phyloP scores from a whole-genome alignment of 805 yeast genomes.

The Ogataea siamensis region DNA sequence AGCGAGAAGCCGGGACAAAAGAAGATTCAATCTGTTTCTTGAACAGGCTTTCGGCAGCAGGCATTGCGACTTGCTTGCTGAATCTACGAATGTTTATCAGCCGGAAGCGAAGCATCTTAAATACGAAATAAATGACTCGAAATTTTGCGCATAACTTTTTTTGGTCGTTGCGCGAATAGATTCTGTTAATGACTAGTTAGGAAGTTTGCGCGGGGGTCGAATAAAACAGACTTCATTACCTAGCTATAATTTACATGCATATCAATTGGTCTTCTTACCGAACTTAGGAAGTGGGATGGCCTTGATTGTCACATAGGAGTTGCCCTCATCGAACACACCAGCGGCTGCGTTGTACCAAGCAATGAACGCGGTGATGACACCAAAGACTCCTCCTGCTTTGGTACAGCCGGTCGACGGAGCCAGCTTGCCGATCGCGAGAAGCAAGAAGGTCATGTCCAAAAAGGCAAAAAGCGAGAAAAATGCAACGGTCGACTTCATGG shows the following conservation, averaged over 20 bases:
- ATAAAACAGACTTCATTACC: neutral
- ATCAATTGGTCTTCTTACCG: constrained; percentile 20
- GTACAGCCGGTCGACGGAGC: constrained; percentile 40
- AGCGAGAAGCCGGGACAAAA: constrained; percentile 33
- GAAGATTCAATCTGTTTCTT: constrained; percentile 11
- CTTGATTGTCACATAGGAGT: constrained; percentile 50
- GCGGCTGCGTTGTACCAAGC: constrained; percentile 75
- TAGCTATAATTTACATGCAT: neutral
- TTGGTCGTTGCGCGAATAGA: neutral
- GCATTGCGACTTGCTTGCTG: constrained; percentile 5
- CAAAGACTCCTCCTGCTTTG: constrained; percentile 64
- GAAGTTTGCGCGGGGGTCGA: constrained; percentile 11
- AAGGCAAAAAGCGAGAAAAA: constrained; percentile 53
- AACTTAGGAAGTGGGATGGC: constrained; percentile 33
- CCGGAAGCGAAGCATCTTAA: constrained; percentile 7
- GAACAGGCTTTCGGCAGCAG: constrained; percentile 3
- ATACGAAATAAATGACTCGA: neutral
- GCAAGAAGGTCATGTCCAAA: constrained; percentile 52
- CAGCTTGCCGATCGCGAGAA: constrained; percentile 50
- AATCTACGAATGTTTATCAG: neutral
- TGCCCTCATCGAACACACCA: constrained; percentile 63
- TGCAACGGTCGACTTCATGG: constrained; percentile 54
- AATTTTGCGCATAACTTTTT: constrained; percentile 1
- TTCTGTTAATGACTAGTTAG: constrained; percentile 1
- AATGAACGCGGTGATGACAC: constrained; percentile 56